phyloP scores from a whole-genome alignment of 192 early-diverging fungal genomes.

The Geranomyces variabilis region DNA sequence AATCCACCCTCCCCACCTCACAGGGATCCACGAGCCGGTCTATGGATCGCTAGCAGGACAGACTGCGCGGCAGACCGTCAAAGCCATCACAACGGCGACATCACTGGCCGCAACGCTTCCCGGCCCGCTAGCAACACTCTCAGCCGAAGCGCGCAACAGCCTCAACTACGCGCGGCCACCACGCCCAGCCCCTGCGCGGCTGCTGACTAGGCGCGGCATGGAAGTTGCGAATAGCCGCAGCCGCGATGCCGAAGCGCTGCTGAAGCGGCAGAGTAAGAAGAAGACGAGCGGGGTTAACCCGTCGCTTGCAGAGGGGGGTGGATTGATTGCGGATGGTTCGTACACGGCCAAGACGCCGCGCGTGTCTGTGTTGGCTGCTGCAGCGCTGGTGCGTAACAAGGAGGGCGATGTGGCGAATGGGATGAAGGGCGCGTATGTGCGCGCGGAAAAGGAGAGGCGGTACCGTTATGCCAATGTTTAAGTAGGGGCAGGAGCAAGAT shows the following conservation, averaged over 20 bases:
- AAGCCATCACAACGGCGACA: conserved; percentile 32
- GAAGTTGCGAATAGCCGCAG: conserved; percentile 1
- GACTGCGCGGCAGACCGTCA: not conserved
- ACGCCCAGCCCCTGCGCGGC: not conserved
- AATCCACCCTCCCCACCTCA: too few species aligned
- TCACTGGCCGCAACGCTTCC: conserved; percentile 28
- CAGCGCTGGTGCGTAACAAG: conserved; percentile 46
- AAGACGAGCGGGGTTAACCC: conserved; percentile 10
- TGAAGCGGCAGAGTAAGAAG: conserved; percentile 28
- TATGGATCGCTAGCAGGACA: conserved; percentile 35
- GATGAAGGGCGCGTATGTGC: conserved; percentile 37
- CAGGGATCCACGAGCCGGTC: conserved; percentile 61
- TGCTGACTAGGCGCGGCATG: conserved; percentile 36
- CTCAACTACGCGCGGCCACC: conserved; percentile 40
- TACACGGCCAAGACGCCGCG: conserved; percentile 32
- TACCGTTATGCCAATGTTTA: conserved; percentile 52
- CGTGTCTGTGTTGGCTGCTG: conserved; percentile 43
- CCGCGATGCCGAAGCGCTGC: not conserved
- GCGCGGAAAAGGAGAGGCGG: conserved; percentile 40
- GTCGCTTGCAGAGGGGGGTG: conserved; percentile 5
- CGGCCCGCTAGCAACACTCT: conserved; percentile 32
- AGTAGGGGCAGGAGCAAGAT: too few species aligned
- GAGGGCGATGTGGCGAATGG: conserved; percentile 42
- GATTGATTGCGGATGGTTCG: not conserved
- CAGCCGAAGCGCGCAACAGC: conserved; percentile 21